These are phyloP conservation scores for Urochloa ruziziensis DNA, from an alignment of 176 grass and related monocot species.

Conservation along the genomic window DNA sequence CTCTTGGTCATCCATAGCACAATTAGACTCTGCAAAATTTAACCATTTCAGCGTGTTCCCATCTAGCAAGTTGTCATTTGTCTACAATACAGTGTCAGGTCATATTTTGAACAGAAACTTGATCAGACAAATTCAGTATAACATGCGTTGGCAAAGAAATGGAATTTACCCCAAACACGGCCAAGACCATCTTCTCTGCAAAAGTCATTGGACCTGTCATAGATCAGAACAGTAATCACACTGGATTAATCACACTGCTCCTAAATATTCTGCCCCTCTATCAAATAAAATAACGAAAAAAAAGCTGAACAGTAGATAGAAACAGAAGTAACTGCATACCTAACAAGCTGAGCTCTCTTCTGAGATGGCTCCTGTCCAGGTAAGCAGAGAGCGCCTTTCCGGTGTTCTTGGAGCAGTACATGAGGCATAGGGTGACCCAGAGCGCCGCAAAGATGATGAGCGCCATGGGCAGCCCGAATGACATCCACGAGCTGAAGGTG, in stretches of 20 bases:
- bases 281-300: too few relatives aligned
- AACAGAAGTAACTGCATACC: conserved; percentile 39
- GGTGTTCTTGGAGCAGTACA: conserved; percentile 71
- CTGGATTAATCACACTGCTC: conserved; percentile 5
- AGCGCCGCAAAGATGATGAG: conserved; percentile 59
- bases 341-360: conserved; percentile 69
- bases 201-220: conserved; percentile 78
- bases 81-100: not conserved
- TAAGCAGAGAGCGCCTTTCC: conserved; percentile 60
- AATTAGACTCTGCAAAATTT: conserved; percentile 55
- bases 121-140: not conserved
- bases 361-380: conserved; percentile 76
- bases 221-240: not conserved
- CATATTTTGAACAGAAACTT: not conserved
- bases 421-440: conserved; percentile 60
- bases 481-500: conserved; percentile 87
- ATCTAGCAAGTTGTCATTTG: not conserved
- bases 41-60: not conserved
- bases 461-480: conserved; percentile 78
- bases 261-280: too few relatives aligned
- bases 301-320: not conserved
- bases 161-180: conserved; percentile 75
- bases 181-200: conserved; percentile 92
- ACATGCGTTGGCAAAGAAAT: not conserved
- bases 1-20: conserved; percentile 86